Evolutionary conservation across 768 basidiomycete genomes (phyloP), one percentile per base, ranked within the genome.

Genomic region (Pisolithus orientalis): DNA sequence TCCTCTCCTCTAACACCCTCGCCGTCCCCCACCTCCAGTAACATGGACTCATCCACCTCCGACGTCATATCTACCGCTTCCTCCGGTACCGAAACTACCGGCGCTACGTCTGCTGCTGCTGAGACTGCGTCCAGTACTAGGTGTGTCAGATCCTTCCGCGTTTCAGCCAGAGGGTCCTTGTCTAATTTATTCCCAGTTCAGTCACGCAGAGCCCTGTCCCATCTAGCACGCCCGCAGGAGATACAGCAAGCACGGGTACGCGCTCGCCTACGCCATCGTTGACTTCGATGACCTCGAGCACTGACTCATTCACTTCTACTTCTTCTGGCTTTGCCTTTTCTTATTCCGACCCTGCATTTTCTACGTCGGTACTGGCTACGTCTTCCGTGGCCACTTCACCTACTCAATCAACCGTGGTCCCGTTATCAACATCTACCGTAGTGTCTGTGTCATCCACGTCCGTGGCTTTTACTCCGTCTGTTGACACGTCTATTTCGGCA

Each of bases 101-200:
- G 44, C 8, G 31, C 21, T 17, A 47, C 44, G 28, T 52, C 44
- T 28, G 39, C 27, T 4, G 31, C 43, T 28, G 14, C 45, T 27
- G 11, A 40, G 9, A n/a, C 24, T n/a, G n/a, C 39, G 4, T 32
- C 27, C 0, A 55, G 46, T 9, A 7, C 49, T 44, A 62, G 55
- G 62, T 65, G 39, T 13, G 45, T 38, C 34, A 34, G 11, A 38
- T 38, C 11, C 10, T 9, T 39, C 25, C 17, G 4, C 21, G 27
- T n/a, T 25, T 11, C 3, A 31, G 31, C 21, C 37, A 37, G 42
- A 28, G 8, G 11, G 43, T 16, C 7, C 5, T 21, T 21, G 3
- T 38, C 44, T 63, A 21, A 65, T 24, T 47, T 17, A 16, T 17
- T 48, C 44, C 24, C 29, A 59, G 58, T 44, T 11, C 17, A 13